These are phyloP conservation scores for Exophiala phaeomuriformis DNA, from an alignment of 2,329 filamentous ascomycete species.

Conservation along the genomic window DNA sequence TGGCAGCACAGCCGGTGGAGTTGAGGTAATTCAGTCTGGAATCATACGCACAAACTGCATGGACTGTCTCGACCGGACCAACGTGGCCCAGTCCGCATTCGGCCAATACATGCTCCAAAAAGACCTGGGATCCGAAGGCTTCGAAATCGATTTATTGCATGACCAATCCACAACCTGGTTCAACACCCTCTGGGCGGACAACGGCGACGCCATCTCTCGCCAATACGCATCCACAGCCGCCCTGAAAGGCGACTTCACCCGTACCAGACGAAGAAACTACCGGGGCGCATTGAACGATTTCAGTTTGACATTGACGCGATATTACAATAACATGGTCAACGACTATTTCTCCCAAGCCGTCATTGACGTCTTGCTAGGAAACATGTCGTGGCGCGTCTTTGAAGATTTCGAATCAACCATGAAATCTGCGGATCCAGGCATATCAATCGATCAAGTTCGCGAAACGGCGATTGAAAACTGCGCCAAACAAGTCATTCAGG, in stretches of 20 bases:
- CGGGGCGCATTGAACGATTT: conserved; percentile 87
- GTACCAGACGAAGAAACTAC: conserved; percentile 77
- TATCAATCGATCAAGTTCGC: conserved; percentile 75
- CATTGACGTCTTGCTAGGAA: conserved; percentile 89
- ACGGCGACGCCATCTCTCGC: conserved; percentile 89
- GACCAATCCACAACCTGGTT: conserved; percentile 87
- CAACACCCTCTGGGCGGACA: conserved; percentile 94
- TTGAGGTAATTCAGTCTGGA: conserved; percentile 55
- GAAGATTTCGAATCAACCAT: conserved; percentile 91
- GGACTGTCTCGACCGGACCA: conserved; percentile 95
- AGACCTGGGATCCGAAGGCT: conserved; percentile 68
- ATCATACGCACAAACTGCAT: conserved; percentile 95
- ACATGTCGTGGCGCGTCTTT: conserved; percentile 76
- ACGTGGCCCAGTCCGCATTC: conserved; percentile 89
- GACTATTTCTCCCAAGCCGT: conserved; percentile 95
- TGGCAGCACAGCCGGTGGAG: conserved; percentile 30
- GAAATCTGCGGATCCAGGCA: conserved; percentile 84
- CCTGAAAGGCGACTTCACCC: conserved; percentile 92
- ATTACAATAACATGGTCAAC: conserved; percentile 84
- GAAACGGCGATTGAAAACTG: conserved; percentile 86
- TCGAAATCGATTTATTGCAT: conserved; percentile 64
- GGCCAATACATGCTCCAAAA: conserved; percentile 72
- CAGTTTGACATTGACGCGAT: conserved; percentile 70
- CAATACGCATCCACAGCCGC: conserved; percentile 95
- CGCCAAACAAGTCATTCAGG: conserved; percentile 75